Evolutionary conservation across 805 yeast species (phyloP).

Genomic region (Pichia nakasei): DNA sequence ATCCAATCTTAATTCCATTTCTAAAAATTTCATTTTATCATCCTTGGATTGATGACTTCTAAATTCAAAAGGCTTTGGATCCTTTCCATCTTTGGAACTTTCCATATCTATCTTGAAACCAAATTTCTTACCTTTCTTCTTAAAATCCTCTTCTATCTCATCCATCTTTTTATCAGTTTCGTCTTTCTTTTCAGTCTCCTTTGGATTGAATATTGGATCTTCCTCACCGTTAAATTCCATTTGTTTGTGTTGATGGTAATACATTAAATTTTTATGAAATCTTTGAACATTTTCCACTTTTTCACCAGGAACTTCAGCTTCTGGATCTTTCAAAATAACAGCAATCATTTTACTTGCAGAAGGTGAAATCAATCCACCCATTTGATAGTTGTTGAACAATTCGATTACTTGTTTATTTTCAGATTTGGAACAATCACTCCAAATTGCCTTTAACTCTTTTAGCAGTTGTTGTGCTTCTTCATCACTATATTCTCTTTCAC

Average conservation of each 20-base stretch:
- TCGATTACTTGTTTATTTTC: constrained; percentile 13
- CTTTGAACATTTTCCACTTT: constrained; percentile 24
- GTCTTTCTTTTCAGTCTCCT: neutral
- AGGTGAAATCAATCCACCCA: constrained; percentile 26
- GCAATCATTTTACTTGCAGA: constrained; percentile 23
- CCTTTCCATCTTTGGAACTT: constrained; percentile 2
- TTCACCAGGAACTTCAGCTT: constrained; percentile 20
- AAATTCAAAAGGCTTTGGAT: constrained; percentile 6
- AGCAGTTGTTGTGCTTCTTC: constrained; percentile 22
- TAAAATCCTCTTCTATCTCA: neutral
- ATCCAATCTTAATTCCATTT: constrained; percentile 14
- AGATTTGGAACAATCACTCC: constrained; percentile 17
- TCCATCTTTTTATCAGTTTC: neutral
- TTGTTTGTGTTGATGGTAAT: constrained; percentile 24
- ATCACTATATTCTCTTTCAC: constrained; percentile 21
- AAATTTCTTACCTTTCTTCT: constrained; percentile 4
- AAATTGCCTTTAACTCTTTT: constrained; percentile 18
- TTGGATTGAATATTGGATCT: constrained; percentile 20
- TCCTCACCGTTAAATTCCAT: constrained; percentile 14
- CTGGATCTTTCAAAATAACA: constrained; percentile 20
- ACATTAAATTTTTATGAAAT: constrained; percentile 24
- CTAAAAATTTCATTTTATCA: constrained; percentile 9
- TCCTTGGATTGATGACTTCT: constrained; percentile 9
- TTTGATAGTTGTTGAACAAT: constrained; percentile 21
- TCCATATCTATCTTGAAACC: constrained; percentile 7